Conservation (phyloP, 192 early-diverging fungal species). For the Spinellus fusiger region DNA sequence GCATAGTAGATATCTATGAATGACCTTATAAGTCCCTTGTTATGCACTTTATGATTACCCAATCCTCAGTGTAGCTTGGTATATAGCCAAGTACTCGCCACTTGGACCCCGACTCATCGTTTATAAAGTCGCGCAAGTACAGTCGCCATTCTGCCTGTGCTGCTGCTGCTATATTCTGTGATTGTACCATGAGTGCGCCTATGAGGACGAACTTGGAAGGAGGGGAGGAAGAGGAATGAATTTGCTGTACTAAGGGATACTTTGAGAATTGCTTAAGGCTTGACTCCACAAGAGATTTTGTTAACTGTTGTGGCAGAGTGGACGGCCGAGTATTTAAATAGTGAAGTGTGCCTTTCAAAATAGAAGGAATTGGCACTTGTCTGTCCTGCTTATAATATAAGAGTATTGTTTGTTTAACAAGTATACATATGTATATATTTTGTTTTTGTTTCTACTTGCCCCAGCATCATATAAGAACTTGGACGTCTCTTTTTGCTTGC, state of each 20-base stretch:
- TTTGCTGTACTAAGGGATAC: not conserved
- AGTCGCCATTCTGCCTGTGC: not conserved
- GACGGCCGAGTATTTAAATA: slow-evolving; percentile 2
- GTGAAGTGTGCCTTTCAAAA: not conserved
- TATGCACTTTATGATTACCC: not conserved
- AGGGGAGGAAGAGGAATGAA: not conserved
- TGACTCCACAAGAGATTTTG: not conserved
- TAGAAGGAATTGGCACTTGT: too few relatives aligned
- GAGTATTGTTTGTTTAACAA: too few relatives aligned
- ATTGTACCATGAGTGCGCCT: slow-evolving; percentile 10
- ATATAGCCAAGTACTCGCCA: slow-evolving; percentile 5
- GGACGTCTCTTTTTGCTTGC: not conserved
- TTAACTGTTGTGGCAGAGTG: not conserved
- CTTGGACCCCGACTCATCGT: not conserved
- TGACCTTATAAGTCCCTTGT: not conserved
- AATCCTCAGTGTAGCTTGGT: not conserved
- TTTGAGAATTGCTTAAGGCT: slow-evolving; percentile 1
- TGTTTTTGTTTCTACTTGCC: not conserved
- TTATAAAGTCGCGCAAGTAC: slow-evolving; percentile 4
- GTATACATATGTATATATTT: not conserved
- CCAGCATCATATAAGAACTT: not conserved
- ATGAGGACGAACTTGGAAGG: not conserved
- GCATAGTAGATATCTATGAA: slow-evolving; percentile 3
- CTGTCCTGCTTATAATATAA: too few relatives aligned
- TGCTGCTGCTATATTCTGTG: not conserved